phyloP scores from a whole-genome alignment of 805 yeast species.

The Komagataella ulmi region DNA sequence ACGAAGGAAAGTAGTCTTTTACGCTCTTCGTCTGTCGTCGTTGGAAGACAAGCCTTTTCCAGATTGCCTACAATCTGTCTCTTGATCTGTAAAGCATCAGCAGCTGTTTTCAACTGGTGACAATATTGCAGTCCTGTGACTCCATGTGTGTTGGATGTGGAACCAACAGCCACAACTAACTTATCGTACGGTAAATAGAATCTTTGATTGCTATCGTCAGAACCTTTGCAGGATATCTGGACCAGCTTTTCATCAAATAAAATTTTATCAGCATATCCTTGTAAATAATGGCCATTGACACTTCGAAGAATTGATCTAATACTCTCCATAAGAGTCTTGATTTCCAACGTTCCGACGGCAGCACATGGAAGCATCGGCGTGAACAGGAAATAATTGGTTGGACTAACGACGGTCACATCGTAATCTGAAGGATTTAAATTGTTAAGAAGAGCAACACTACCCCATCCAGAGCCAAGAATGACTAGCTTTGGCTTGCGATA shows the following conservation, averaged over 20 bases:
- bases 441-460: conserved; percentile 46
- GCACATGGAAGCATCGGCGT: conserved; percentile 62
- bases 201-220: conserved; percentile 23
- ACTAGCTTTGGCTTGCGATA: conserved; percentile 44
- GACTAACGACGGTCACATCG: conserved; percentile 55
- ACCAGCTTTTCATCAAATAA: conserved; percentile 42
- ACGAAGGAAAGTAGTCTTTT: conserved; percentile 48
- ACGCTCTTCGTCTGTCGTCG: conserved; percentile 50
- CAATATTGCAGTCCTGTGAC: conserved; percentile 56
- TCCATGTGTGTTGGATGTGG: conserved; percentile 57
- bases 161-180: conserved; percentile 56
- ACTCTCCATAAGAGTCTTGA: conserved; percentile 51
- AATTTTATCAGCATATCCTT: conserved; percentile 47
- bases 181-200: conserved; percentile 66
- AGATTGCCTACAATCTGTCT: conserved; percentile 39
- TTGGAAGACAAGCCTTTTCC: conserved; percentile 53
- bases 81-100: conserved; percentile 46
- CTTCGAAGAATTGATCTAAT: conserved; percentile 40
- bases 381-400: conserved; percentile 55
- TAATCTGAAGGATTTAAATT: conserved; percentile 38
- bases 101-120: conserved; percentile 50
- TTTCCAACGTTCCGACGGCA: conserved; percentile 58
- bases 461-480: conserved; percentile 63
- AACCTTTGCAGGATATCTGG: conserved; percentile 35
- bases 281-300: conserved; percentile 47